Base-by-base conservation (phyloP, 2,329 filamentous ascomycete species). In the Chaetothyriales sp. region DNA sequence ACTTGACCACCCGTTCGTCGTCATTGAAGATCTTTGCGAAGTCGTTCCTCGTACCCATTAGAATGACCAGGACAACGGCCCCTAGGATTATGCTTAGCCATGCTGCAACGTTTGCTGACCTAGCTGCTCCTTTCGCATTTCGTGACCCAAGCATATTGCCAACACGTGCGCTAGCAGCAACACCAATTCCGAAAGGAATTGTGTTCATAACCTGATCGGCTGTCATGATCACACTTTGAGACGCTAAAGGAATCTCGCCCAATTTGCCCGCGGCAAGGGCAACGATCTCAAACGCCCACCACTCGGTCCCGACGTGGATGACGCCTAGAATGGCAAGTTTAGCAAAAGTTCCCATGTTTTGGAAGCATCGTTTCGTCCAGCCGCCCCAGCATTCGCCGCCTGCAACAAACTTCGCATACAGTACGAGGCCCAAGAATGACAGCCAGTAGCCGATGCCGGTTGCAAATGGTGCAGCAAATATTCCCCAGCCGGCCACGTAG, bases 221-320 rank as follows among this genome's bases (percentile, higher is more conserved):
- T 0, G 87, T 94, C 87, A 94, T 94, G 64, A 94, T 89, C 19
- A 94, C 86, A 47, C 81, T 85, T 66, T 94, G 88, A 0, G 88
- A 85, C 1, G 88, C 88, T 0, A 94, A 74, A 0, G 86, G 77
- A 33, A 89, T 77, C 0, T 85, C 89, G 2, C 89, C 89, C 0
- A 94, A 76, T 37, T 82, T 77, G 1, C 88, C 88, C 4, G 88
- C 87, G 1, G 85, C 86, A 0, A 94, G 76, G 1, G 87, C 86
- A 1, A 94, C 86, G 58, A 94, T 90, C 67, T 94, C 88, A 61
- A 94, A 94, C 0, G 88, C 89, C 88, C 88, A 94, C 88, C 87
- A 94, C 67, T 94, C 89, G 0, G 87, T 92, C 2, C 86, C 89
- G 4, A 94, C 85, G 57, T 94, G 88, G 2, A 94, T 69, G 44